These are phyloP conservation scores for Mycena galericulata DNA, from an alignment of 768 basidiomycete genomes.

Conservation along the genomic window DNA sequence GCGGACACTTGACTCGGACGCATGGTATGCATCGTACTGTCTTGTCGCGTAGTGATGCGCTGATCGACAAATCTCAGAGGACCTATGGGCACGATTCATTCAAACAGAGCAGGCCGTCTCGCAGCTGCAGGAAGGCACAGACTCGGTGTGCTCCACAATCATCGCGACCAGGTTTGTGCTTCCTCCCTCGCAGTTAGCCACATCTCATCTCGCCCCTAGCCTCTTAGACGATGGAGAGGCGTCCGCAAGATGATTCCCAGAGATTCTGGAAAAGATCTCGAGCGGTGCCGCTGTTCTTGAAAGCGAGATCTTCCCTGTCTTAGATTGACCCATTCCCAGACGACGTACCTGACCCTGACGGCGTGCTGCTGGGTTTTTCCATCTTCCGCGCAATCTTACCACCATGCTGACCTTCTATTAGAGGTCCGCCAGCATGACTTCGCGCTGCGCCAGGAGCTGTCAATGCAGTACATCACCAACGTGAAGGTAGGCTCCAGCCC, in stretches of 20 bases:
- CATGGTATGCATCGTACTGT: constrained; percentile 68
- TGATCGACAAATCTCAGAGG: constrained; percentile 57
- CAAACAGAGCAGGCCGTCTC: constrained; percentile 66
- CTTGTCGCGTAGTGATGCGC: not conserved
- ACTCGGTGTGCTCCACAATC: constrained; percentile 65
- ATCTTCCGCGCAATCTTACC: not conserved
- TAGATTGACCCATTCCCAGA: constrained; percentile 38
- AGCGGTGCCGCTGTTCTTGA: constrained; percentile 65
- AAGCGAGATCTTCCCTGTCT: constrained; percentile 46
- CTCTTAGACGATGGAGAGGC: constrained; percentile 70
- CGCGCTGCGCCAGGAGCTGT: constrained; percentile 73
- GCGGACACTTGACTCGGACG: constrained; percentile 76
- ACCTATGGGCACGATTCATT: constrained; percentile 65
- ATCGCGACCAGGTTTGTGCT: constrained; percentile 58
- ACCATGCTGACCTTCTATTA: constrained; percentile 39
- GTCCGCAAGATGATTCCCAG: constrained; percentile 67
- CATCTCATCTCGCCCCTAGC: constrained; percentile 47
- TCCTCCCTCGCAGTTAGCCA: not conserved
- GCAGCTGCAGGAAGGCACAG: constrained; percentile 68
- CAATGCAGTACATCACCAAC: constrained; percentile 62
- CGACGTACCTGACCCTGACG: constrained; percentile 64
- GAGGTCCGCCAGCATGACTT: constrained; percentile 75
- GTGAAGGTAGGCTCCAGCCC: constrained; percentile 58
- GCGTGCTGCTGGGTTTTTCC: constrained; percentile 62
- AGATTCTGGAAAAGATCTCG: constrained; percentile 66